A percentile compares a stretch with the other conserved stretches of the same genome.
phyloP scores from a whole-genome alignment of 139 green algal genomes.

The Tetradesmus lagerheimii region DNA sequence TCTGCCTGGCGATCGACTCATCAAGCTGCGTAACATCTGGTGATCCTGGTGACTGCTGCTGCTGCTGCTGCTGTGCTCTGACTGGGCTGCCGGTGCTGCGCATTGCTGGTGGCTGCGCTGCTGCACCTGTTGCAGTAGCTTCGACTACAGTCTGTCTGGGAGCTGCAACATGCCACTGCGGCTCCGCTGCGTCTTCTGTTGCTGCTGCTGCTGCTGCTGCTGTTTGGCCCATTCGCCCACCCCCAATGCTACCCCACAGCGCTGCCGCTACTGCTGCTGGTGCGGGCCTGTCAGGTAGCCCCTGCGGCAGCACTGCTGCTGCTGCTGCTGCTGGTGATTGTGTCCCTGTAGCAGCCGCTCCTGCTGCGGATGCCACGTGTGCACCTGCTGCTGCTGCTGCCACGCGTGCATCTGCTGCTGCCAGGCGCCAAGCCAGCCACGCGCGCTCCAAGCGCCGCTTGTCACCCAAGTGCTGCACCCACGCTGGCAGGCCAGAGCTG shows the following conservation, averaged over 20 bases:
- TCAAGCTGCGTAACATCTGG: background rate
- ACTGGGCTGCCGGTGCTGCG: background rate
- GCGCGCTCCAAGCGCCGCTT: conserved; percentile 10
- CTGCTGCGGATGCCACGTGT: background rate
- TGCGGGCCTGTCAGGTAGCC: background rate
- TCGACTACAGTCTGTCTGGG: background rate
- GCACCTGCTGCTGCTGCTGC: background rate
- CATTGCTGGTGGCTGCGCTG: background rate
- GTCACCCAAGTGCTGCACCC: conserved; percentile 20
- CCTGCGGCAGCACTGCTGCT: background rate
- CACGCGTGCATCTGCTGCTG: conserved; percentile 11
- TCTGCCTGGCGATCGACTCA: background rate
- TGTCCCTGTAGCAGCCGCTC: background rate
- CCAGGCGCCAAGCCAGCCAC: conserved; percentile 18
- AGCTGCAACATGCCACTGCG: background rate
- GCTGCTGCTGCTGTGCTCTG: background rate
- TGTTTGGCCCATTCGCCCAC: background rate
- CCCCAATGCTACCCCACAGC: background rate
- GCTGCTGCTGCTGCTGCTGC: background rate
- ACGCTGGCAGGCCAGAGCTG: conserved; percentile 11
- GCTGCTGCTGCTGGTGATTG: background rate
- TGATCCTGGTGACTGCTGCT: background rate
- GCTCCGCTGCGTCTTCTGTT: background rate
- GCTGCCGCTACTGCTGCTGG: background rate
- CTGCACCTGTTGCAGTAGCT: background rate